Evolutionary conservation across 176 grass and related monocot species (phyloP), one percentile per base, ranked within the genome.

Genomic region (Lolium perenne): DNA sequence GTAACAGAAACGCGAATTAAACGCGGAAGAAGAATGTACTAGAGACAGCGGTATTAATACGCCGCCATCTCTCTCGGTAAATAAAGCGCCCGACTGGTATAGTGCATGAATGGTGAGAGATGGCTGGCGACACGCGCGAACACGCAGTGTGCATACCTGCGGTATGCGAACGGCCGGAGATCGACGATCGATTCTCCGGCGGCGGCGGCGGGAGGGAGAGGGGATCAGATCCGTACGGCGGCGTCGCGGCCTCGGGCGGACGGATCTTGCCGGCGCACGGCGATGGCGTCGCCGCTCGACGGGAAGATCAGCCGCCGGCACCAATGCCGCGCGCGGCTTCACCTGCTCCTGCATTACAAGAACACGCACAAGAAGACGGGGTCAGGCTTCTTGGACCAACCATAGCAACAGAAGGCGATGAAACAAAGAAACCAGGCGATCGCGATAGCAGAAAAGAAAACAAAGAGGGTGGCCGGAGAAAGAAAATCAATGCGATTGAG

Each of bases 181-280:
- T n/a, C n/a, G n/a, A 23, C 20, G 76, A 43, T 67, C 7, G 2
- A 6, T 62, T 26, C 13, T 35, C n/a, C 13, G 47, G 38, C 66
- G 50, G 17, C 66, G 50, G 17, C 8, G 23, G 69, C 21, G 40
- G 41, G 41, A 13, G 38, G 38, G 68, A 0, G 10, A 6, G 57
- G 62, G 22, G 29, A 55, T 86, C 84, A 86, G 75, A 86, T 86
- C 84, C 75, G 62, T 73, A 12, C 35, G 83, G 47, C 8, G 49
- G 48, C 20, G 83, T 41, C 11, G 58, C 46, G 26, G 74, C 9
- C 41, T 7, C 18, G 14, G 61, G 25, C 20, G 41, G 65, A 61
- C 55, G 72, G 66, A 81, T 74, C 82, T 65, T 54, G 65, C 73
- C 5, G 54, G 38, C 59, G 41, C 71, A 86, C 78, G 45, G 48